Conservation (phyloP, 345 rosid species). For the Ceriops tagal region DNA sequence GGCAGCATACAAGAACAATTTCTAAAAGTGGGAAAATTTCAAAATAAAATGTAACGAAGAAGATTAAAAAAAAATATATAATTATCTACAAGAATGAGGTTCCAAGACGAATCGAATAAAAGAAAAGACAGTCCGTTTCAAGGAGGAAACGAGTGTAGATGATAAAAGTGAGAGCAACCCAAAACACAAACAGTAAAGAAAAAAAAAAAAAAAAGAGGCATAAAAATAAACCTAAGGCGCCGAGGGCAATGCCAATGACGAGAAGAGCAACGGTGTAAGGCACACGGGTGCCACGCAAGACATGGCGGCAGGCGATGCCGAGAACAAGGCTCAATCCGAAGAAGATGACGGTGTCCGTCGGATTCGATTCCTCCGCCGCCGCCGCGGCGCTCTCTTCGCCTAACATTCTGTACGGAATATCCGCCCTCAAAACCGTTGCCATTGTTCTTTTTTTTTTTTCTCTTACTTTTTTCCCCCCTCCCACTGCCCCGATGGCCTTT, state of each 20-base stretch:
- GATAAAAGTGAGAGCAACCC: not conserved
- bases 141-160: not conserved
- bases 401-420: not conserved
- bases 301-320: conserved; percentile 73
- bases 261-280: conserved; percentile 97
- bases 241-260: conserved; percentile 74
- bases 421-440: not conserved
- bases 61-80: too few relatives aligned
- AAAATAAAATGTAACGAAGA: too few relatives aligned
- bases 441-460: not conserved
- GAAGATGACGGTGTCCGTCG: conserved; percentile 79
- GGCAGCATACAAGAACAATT: too few relatives aligned
- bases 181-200: too few relatives aligned
- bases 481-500: too few relatives aligned
- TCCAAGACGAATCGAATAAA: too few relatives aligned
- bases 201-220: too few relatives aligned
- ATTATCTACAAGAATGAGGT: too few relatives aligned
- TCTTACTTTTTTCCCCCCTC: too few relatives aligned
- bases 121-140: too few relatives aligned
- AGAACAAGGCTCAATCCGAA: conserved; percentile 67
- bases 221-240: conserved; percentile 58
- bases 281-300: conserved; percentile 81
- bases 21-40: too few relatives aligned
- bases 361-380: conserved; percentile 20
- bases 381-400: not conserved